Evolutionary conservation across 129 eudicot species (phyloP).

Genomic region (carrot (Daucus carota)): DH1_v3.0 NC_030389.2:42273501-42274000

Average conservation of each 20-base stretch:
- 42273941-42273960: neutral
- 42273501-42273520: slow-evolving; percentile 56
- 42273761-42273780: slow-evolving; percentile 67
- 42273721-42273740: slow-evolving; percentile 91
- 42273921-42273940: slow-evolving; percentile 38
- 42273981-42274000: neutral
- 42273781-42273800: slow-evolving; percentile 74
- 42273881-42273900: slow-evolving; percentile 66
- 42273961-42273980: neutral
- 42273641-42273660: neutral
- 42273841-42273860: slow-evolving; percentile 98
- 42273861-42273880: slow-evolving; percentile 84
- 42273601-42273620: neutral
- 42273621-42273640: neutral
- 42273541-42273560: slow-evolving; percentile 30
- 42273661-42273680: neutral
- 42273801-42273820: slow-evolving; percentile 74
- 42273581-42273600: neutral
- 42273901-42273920: slow-evolving; percentile 71
- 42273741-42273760: slow-evolving; percentile 65
- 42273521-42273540: slow-evolving; percentile 94
- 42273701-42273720: slow-evolving; percentile 34
- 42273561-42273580: neutral
- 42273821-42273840: slow-evolving; percentile 90
- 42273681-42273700: neutral